Evolutionary conservation across 208 protist genomes (phyloP).

Genomic region (Trypanosoma avium): DNA sequence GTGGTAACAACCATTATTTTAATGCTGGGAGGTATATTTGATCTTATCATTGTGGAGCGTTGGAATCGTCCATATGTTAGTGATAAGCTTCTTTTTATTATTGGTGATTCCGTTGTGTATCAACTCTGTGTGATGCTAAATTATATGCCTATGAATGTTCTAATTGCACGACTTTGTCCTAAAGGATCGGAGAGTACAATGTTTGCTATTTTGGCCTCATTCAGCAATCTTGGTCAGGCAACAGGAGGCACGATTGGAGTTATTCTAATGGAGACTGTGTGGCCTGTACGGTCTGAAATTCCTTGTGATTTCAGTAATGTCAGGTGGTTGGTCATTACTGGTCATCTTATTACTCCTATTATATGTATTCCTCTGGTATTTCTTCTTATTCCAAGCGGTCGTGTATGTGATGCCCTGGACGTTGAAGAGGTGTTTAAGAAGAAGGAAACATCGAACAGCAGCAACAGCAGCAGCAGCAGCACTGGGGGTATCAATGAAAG

Average conservation of each 20-base stretch:
- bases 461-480: no score
- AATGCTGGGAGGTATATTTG: slow-evolving; percentile 19
- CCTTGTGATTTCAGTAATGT: slow-evolving; percentile 48
- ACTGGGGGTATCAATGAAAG: no score
- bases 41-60: slow-evolving; percentile 28
- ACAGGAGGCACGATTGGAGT: slow-evolving; percentile 23
- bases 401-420: slow-evolving; percentile 13
- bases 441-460: neutral
- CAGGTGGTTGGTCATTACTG: slow-evolving; percentile 32
- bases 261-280: slow-evolving; percentile 26
- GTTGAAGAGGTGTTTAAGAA: neutral
- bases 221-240: slow-evolving; percentile 25
- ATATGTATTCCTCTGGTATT: slow-evolving; percentile 38
- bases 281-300: slow-evolving; percentile 22
- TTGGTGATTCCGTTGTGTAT: slow-evolving; percentile 29
- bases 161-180: slow-evolving; percentile 24
- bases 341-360: slow-evolving; percentile 30
- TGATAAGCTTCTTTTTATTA: slow-evolving; percentile 22
- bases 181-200: slow-evolving; percentile 23
- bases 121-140: slow-evolving; percentile 21
- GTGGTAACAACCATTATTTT: slow-evolving; percentile 23
- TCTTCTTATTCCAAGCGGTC: slow-evolving; percentile 25
- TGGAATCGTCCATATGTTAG: slow-evolving; percentile 28
- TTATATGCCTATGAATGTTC: slow-evolving; percentile 25
- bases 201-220: slow-evolving; percentile 31